Evolutionary conservation across 2,329 filamentous ascomycete genomes (phyloP), one percentile per base, ranked within the genome.

Genomic region (Cladosporium sp.): DNA sequence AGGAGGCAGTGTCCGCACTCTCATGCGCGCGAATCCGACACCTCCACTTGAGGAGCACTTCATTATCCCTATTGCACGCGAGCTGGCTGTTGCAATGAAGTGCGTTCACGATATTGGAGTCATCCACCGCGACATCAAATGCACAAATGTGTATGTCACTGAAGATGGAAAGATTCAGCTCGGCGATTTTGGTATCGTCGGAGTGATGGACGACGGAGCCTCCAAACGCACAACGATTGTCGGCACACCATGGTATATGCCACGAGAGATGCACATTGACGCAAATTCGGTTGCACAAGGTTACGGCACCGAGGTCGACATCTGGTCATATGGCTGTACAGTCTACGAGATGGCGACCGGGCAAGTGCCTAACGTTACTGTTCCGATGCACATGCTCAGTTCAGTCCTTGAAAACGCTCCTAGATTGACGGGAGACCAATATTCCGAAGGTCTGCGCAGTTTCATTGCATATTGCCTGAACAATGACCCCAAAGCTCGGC

Each of bases 181-280:
- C 36, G 92, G 89, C 69, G 90, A 94, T 70, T 94, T 94, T 72
- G 90, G 90, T 63, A 89, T 94, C 50, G 88, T 90, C 30, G 89
- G 88, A 45, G 84, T 90, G 49, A 83, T 92, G 59, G 88, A 92
- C 42, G 87, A 89, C 64, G 82, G 86, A 57, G 86, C 89, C 66
- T 63, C 66, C 20, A 94, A 94, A 74, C 80, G 89, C 55, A 87
- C 87, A 3, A 93, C 90, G 0, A 87, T 93, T 51, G 88, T 93
- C 58, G 90, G 90, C 20, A 94, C 90, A 0, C 87, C 88, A 3
- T 86, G 92, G 72, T 94, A 89, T 88, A 92, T 94, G 89, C 88
- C 90, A 0, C 89, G 88, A 0, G 90, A 94, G 67, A 79, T 93
- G 12, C 50, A 67, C 22, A 64, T 64, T 1, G 86, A 74, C 54